Conservation (phyloP, 164 flowering plant species). For the Magnolia kwangsiensis region DNA sequence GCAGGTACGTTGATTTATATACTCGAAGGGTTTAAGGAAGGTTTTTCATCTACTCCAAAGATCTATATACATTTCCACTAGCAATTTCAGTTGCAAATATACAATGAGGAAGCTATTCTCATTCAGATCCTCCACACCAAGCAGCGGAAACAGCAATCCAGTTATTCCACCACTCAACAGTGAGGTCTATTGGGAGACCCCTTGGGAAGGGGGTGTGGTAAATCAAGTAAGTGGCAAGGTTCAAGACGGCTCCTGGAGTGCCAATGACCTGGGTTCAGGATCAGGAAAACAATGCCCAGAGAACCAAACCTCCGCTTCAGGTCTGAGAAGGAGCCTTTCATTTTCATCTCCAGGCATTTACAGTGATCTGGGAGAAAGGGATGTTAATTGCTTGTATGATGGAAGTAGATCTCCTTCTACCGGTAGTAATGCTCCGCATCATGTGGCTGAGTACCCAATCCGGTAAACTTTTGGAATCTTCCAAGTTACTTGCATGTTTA, state of each 20-base stretch:
- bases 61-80: not conserved
- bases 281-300: conserved; percentile 33
- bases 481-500: not conserved
- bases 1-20: too few relatives aligned
- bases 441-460: conserved; percentile 29
- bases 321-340: conserved; percentile 74
- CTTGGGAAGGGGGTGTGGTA: conserved; percentile 20
- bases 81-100: not conserved
- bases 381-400: conserved; percentile 21
- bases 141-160: conserved; percentile 29
- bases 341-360: conserved; percentile 54
- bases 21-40: not conserved
- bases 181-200: conserved; percentile 43
- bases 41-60: not conserved
- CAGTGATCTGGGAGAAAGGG: conserved; percentile 26
- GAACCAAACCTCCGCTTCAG: conserved; percentile 29
- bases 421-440: conserved; percentile 20
- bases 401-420: conserved; percentile 43
- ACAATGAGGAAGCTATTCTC: conserved; percentile 80
- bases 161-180: conserved; percentile 43
- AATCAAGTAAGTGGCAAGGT: conserved; percentile 4
- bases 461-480: conserved; percentile 35
- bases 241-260: conserved; percentile 18
- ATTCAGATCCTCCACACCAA: conserved; percentile 57
- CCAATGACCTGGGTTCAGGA: conserved; percentile 23